These are phyloP conservation scores for Sergeia podlipaevii DNA, from an alignment of 208 protist species.

Conservation along the genomic window DNA sequence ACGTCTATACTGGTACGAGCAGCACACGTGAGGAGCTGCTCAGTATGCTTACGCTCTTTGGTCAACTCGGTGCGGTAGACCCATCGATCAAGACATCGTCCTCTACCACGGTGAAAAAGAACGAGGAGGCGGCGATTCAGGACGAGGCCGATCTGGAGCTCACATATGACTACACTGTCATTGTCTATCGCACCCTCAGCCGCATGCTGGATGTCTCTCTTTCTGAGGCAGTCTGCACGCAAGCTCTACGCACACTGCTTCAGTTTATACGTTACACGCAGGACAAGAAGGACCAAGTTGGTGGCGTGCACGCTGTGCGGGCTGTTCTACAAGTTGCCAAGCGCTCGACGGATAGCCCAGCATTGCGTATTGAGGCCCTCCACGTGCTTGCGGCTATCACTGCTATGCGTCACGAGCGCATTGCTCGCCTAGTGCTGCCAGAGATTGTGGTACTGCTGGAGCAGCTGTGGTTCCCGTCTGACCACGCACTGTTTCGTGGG, in stretches of 20 bases:
- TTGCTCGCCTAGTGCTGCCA: conserved; percentile 75
- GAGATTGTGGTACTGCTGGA: conserved; percentile 89
- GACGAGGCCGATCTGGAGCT: conserved; percentile 84
- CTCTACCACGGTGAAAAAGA: conserved; percentile 43
- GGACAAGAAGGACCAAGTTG: conserved; percentile 80
- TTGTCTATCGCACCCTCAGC: conserved; percentile 87
- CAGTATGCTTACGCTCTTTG: conserved; percentile 81
- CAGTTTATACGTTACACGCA: conserved; percentile 80
- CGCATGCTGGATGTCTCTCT: conserved; percentile 83
- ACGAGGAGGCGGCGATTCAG: conserved; percentile 67
- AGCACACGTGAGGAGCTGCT: conserved; percentile 60
- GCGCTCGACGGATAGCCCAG: conserved; percentile 64
- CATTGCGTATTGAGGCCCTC: conserved; percentile 83
- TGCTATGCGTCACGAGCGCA: conserved; percentile 77
- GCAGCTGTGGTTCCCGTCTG: conserved; percentile 80
- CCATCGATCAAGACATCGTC: conserved; percentile 48
- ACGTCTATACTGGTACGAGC: conserved; percentile 71
- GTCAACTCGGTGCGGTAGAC: conserved; percentile 84
- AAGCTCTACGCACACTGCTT: conserved; percentile 80
- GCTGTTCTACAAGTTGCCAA: conserved; percentile 79
- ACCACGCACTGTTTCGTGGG: conserved; percentile 76
- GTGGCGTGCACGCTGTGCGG: conserved; percentile 77
- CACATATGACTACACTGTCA: conserved; percentile 91
- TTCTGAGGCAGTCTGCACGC: conserved; percentile 76
- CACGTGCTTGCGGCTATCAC: conserved; percentile 80